Percentiles rank a stretch among this genome's conserved stretches.
Conservation (phyloP, 495 filamentous ascomycete species). For the Letharia columbiana region DNA sequence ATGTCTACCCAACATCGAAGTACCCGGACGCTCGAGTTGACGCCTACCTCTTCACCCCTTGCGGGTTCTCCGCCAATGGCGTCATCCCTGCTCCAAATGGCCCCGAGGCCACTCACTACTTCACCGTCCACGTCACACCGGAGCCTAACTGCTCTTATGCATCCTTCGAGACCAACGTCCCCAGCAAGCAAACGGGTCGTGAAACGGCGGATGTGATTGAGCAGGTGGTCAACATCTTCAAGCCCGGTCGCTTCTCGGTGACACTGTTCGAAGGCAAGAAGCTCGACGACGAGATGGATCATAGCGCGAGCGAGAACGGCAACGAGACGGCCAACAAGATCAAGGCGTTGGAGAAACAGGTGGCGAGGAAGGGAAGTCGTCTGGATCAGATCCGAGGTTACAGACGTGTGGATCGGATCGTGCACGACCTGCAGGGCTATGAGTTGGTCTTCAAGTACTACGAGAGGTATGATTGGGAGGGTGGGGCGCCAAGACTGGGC, state of each 20-base stretch:
- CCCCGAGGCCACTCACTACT: conserved; percentile 72
- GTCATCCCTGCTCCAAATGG: conserved; percentile 75
- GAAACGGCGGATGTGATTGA: conserved; percentile 83
- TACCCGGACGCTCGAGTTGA: conserved; percentile 94
- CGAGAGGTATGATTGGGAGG: conserved; percentile 85
- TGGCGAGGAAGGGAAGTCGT: conserved; percentile 47
- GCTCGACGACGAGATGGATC: conserved; percentile 34
- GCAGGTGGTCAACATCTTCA: conserved; percentile 92
- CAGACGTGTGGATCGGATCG: conserved; percentile 82
- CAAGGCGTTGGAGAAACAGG: conserved; percentile 39
- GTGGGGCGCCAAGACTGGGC: conserved; percentile 65
- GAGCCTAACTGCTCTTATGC: conserved; percentile 98
- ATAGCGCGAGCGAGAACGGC: conserved; percentile 27
- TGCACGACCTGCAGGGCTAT: conserved; percentile 96
- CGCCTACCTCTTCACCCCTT: conserved; percentile 93
- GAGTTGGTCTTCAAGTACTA: conserved; percentile 96
- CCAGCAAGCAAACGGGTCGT: conserved; percentile 78
- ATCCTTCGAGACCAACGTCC: conserved; percentile 98
- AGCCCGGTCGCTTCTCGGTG: conserved; percentile 90
- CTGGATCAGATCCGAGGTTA: conserved; percentile 87
- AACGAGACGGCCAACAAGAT: conserved; percentile 14
- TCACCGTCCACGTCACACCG: conserved; percentile 97
- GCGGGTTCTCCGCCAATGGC: conserved; percentile 96
- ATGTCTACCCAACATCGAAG: conserved; percentile 74
- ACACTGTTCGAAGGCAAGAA: conserved; percentile 92